Evolutionary conservation across 805 yeast species (phyloP), one percentile per base, ranked within the genome.

Genomic region (Kodamaea restingae): DNA sequence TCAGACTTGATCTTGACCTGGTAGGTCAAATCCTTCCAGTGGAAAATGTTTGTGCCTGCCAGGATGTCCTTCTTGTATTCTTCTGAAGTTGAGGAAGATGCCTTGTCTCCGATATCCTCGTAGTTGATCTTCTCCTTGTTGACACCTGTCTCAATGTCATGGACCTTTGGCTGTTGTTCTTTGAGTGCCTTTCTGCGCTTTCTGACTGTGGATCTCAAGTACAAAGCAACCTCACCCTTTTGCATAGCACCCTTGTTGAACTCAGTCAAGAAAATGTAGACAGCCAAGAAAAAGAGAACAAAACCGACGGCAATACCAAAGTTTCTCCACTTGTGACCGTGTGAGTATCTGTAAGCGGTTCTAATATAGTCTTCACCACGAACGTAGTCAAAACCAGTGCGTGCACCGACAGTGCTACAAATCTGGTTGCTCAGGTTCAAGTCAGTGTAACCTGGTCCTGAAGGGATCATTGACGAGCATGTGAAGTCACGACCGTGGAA

Each of bases 21-120:
- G 55, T 83, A 84, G 52, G 81, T 75, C 32, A 84, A 78, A 54
- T 84, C 75, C 60, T 77, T 76, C 95, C 95, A 84, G 54, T 80
- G 86, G 73, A 83, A 83, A 29, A 81, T 76, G 38, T 78, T 79
- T 15, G 60, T 61, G 37, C 49, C 38, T 8, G 43, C 32, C 15
- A 51, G 47, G 12, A 46, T 36, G 14, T 33, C 34, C 21, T 30
- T 30, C 21, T 30, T 18, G 15, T 21, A 36, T 5, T 31, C 32
- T 2, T 32, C 33, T 14, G 32, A 22, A 17, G 36, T 18, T 4
- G 44, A 33, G 6, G 45, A 26, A 15, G 39, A 27, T 3, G 49
- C 47, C 39, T 48, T 51, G 21, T 49, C 47, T 17, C 60, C 57
- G 26, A 56, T 54, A 18, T 65, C 71, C 22, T 51, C 48, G 39